phyloP scores from a whole-genome alignment of 1,284 basidiomycete genomes.

The Ganoderma lucidum region DNA sequence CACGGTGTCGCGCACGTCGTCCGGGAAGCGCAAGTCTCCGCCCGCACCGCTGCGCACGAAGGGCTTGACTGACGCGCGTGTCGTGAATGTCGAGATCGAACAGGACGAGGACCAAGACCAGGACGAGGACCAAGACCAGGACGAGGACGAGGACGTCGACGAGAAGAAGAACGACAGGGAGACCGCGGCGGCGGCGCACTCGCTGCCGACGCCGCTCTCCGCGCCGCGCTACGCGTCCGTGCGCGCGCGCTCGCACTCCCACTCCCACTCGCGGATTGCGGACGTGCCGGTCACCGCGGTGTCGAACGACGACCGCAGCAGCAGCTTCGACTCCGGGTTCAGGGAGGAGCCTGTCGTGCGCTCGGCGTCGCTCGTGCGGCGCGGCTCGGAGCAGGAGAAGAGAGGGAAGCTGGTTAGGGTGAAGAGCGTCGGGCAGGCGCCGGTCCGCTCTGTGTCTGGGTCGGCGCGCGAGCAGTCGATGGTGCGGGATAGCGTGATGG shows the following conservation, averaged over 20 bases:
- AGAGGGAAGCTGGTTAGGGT: conserved; percentile 27
- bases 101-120: conserved; percentile 8
- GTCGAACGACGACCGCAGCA: conserved; percentile 7
- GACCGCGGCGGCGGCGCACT: conserved; percentile 7
- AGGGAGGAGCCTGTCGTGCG: conserved; percentile 12
- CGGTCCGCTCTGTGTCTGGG: conserved; percentile 34
- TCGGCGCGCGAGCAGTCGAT: conserved; percentile 27
- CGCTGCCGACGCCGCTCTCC: conserved; percentile 21
- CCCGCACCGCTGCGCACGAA: conserved; percentile 22
- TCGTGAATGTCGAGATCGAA: conserved; percentile 18
- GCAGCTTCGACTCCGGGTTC: not conserved
- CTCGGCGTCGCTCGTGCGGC: conserved; percentile 16
- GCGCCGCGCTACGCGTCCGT: conserved; percentile 15
- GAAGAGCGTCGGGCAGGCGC: conserved; percentile 37
- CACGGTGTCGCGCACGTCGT: conserved; percentile 16
- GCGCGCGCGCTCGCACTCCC: not conserved
- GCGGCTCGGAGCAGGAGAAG: conserved; percentile 17
- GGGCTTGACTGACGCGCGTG: conserved; percentile 15
- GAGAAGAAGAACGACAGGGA: conserved; percentile 10
- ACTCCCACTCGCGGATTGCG: conserved; percentile 10
- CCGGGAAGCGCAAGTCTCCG: conserved; percentile 23
- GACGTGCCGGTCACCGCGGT: conserved; percentile 16
- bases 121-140: no score
- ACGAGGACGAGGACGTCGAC: no score
- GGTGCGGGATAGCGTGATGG: conserved; percentile 36